Percentiles rank a stretch among this genome's conserved stretches.
Evolutionary conservation across 805 yeast species (phyloP).

Genomic region (Yarrowia deformans): DNA sequence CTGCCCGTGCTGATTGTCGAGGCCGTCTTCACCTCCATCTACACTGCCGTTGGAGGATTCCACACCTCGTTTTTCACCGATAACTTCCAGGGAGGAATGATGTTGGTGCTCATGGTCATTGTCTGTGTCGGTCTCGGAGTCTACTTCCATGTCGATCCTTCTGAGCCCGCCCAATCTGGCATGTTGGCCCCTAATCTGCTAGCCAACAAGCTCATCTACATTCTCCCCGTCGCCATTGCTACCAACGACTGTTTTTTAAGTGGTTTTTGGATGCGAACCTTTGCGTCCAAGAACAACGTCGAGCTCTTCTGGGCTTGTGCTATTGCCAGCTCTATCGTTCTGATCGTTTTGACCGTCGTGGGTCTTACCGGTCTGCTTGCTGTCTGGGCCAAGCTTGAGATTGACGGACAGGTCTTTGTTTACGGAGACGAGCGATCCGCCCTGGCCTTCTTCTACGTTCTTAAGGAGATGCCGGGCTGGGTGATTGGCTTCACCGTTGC

Average conservation of each 20-base stretch:
- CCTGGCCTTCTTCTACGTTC: conserved; percentile 74
- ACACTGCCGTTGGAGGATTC: conserved; percentile 90
- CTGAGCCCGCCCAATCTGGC: conserved; percentile 62
- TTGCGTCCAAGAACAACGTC: conserved; percentile 79
- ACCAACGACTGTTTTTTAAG: conserved; percentile 90
- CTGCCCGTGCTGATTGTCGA: conserved; percentile 83
- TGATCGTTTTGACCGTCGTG: conserved; percentile 69
- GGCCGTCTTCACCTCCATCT: conserved; percentile 84
- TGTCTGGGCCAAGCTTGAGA: conserved; percentile 81
- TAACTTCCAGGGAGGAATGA: conserved; percentile 79
- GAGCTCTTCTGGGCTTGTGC: conserved; percentile 79
- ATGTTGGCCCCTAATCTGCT: conserved; percentile 69
- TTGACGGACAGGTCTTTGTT: conserved; percentile 56
- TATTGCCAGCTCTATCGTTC: conserved; percentile 72
- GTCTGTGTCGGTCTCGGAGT: conserved; percentile 82
- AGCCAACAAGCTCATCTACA: conserved; percentile 90
- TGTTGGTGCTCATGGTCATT: conserved; percentile 68
- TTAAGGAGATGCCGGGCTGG: conserved; percentile 83
- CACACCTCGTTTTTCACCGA: conserved; percentile 87
- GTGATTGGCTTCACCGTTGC: conserved; percentile 82
- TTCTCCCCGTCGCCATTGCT: conserved; percentile 82
- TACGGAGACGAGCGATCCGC: conserved; percentile 34
- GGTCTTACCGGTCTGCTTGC: conserved; percentile 88
- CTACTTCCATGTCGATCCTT: conserved; percentile 66
- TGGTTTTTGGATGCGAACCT: conserved; percentile 94